phyloP scores from a whole-genome alignment of 768 basidiomycete species.

The Dentipellis sp. region DNA sequence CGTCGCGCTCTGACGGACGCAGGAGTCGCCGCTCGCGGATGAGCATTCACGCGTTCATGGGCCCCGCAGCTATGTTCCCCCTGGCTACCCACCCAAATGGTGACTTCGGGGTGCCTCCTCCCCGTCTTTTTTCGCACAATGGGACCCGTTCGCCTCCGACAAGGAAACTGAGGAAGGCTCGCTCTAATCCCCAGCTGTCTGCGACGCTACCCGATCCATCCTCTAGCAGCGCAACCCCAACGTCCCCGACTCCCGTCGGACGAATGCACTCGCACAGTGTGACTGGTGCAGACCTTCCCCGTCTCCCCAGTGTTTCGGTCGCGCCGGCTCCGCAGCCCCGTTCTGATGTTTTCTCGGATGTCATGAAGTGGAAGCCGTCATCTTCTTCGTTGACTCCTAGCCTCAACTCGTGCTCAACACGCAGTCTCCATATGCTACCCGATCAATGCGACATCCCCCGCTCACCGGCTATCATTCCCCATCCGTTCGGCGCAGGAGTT shows the following conservation, averaged over 20 bases:
- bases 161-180: conserved; percentile 62
- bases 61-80: conserved; percentile 39
- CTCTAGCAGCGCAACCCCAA: conserved; percentile 11
- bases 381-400: conserved; percentile 29
- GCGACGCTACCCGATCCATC: background rate
- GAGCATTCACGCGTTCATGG: conserved; percentile 53
- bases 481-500: conserved; percentile 61
- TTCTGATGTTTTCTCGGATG: conserved; percentile 52
- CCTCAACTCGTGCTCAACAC: conserved; percentile 19
- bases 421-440: background rate
- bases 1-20: conserved; percentile 5
- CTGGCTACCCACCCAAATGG: conserved; percentile 18
- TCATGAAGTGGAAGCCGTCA: conserved; percentile 49
- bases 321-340: conserved; percentile 19
- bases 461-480: conserved; percentile 24
- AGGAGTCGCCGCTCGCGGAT: conserved; percentile 29
- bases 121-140: conserved; percentile 8
- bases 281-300: conserved; percentile 57
- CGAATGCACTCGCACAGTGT: conserved; percentile 75
- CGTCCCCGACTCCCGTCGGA: conserved; percentile 29
- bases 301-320: conserved; percentile 21
- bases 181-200: conserved; percentile 59
- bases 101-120: conserved; percentile 4
- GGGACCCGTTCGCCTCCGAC: conserved; percentile 25
- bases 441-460: background rate